phyloP scores from a whole-genome alignment of 257 asterid genomes.

The Nicotiana tabacum region DNA sequence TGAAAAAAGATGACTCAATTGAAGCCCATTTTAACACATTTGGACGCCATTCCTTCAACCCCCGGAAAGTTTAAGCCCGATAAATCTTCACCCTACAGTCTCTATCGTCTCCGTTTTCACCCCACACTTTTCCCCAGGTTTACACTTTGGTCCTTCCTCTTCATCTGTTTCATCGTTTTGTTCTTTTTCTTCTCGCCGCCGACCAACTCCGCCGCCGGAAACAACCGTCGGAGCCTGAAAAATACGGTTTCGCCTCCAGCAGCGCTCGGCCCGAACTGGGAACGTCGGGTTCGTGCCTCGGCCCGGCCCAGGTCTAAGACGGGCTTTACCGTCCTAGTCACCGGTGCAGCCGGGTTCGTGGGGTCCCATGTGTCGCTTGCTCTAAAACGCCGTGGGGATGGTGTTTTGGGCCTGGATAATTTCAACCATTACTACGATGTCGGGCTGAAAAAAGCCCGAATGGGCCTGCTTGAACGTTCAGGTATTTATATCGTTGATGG shows the following conservation, averaged over 20 bases:
- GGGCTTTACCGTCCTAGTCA: conserved; percentile 58
- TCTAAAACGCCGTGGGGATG: conserved; percentile 65
- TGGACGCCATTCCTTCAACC: conserved; percentile 59
- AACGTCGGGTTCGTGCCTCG: conserved; percentile 47
- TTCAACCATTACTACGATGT: conserved; percentile 61
- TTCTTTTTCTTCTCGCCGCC: conserved; percentile 48
- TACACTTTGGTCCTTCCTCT: conserved; percentile 59
- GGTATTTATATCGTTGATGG: conserved; percentile 55
- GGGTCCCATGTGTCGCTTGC: conserved; percentile 64
- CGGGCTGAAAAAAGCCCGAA: conserved; percentile 76
- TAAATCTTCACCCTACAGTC: conserved; percentile 37
- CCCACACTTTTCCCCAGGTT: conserved; percentile 41
- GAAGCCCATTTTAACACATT: conserved; percentile 58
- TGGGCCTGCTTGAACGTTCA: conserved; percentile 38
- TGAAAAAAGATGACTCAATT: conserved; percentile 42
- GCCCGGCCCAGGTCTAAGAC: conserved; percentile 47
- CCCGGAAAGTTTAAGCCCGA: conserved; percentile 58
- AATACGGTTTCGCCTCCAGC: neutral
- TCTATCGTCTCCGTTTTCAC: conserved; percentile 58
- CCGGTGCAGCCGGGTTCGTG: conserved; percentile 85
- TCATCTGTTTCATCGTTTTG: conserved; percentile 39
- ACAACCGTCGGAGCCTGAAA: conserved; percentile 24
- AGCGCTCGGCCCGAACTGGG: conserved; percentile 40
- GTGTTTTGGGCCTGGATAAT: conserved; percentile 75
- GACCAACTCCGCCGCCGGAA: conserved; percentile 21